A percentile compares a stretch with the other conserved stretches of the same genome.
phyloP scores from a whole-genome alignment of 768 basidiomycete species.

The Amanita polypyramis region DNA sequence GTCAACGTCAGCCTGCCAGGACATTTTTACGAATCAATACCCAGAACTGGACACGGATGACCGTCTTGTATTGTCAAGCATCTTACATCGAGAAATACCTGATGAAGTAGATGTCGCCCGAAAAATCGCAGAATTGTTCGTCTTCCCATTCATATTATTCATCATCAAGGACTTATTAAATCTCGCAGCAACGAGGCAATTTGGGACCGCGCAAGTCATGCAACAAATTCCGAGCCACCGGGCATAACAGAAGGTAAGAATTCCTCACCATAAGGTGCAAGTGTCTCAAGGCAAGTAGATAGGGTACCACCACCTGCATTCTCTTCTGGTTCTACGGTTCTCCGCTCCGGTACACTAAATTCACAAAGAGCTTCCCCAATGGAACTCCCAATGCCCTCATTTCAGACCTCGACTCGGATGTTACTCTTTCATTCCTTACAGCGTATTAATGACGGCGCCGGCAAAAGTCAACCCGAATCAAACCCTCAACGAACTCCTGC shows the following conservation, averaged over 20 bases:
- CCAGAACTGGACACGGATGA: not conserved
- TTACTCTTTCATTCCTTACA: too few relatives aligned
- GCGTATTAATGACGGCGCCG: too few relatives aligned
- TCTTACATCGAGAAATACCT: constrained; percentile 38
- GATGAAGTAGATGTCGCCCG: constrained; percentile 30
- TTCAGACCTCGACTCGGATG: too few relatives aligned
- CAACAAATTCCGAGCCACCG: not conserved
- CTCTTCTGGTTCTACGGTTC: too few relatives aligned
- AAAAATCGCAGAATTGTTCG: constrained; percentile 41
- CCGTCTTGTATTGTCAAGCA: constrained; percentile 12
- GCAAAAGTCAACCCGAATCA: too few relatives aligned
- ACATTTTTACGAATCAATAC: not conserved
- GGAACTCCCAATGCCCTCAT: too few relatives aligned
- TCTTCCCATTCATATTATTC: constrained; percentile 7
- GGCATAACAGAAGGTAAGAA: not conserved
- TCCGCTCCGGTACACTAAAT: too few relatives aligned
- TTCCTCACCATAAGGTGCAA: not conserved
- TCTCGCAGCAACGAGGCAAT: not conserved
- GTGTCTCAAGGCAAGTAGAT: not conserved
- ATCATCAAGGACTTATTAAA: not conserved
- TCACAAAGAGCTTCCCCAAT: too few relatives aligned
- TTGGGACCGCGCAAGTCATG: not conserved
- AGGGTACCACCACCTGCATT: not conserved
- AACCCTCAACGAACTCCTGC: too few relatives aligned
- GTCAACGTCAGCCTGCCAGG: not conserved